Evolutionary conservation across 768 basidiomycete species (phyloP), one percentile per base, ranked within the genome.

Genomic region (Tephrocybe sp.): DNA sequence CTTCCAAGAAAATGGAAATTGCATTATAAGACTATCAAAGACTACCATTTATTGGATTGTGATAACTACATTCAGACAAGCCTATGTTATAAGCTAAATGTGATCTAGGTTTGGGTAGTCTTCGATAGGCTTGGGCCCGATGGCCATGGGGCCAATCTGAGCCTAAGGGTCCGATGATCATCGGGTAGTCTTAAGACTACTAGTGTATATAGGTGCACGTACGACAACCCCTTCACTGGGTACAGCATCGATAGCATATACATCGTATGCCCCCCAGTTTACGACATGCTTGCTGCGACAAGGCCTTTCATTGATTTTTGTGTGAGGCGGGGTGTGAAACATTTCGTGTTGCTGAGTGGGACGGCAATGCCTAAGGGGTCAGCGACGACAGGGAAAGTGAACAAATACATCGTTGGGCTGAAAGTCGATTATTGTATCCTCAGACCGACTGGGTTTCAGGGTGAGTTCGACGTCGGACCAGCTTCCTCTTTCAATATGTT

Each of bases 371-470:
- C 60, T 5, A 56, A 52, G 24, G 69, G 69, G 9, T 58, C 53
- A 1, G 43, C 52, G 0, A 46, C 55, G 3, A 51, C 59, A 38
- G 70, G 71, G 3, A 56, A 61, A 39, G 60, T 69, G 1, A 72
- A 72, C 22, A 59, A 66, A 44, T 70, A 72, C 37, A 60, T 75
- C 15, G 57, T 50, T 4, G 47, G 59, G 15, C 39, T 59, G 18
- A 64, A 62, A 0, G 61, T 69, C 2, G 68, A 73, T 32, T 70
- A 68, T 45, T 54, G 55, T 16, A 61, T 66, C 12, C 32, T 75
- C 8, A 56, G 70, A 1, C 71, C 73, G 2, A 66, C 71, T 11
- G 69, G 66, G 67, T 73, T 73, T 47, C 62, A 61, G 13, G 69
- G 73, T 70, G 37, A 8, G 62, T 48, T 22, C 26, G 22, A 5